Conservation (phyloP, 169 alveolate species). For the Cryptosporidium bovis region DNA sequence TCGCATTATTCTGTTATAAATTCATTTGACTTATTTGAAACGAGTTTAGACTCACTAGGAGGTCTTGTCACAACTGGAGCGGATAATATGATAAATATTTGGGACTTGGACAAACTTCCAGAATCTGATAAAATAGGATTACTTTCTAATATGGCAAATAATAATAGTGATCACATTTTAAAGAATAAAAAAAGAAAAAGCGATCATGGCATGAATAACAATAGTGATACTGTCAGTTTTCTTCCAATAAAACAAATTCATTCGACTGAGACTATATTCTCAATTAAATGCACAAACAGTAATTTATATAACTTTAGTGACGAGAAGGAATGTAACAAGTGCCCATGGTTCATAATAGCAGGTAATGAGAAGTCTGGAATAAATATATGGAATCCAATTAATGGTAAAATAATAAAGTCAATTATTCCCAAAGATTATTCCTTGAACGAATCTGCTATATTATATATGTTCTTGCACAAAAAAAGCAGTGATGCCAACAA, state of each 20-base stretch:
- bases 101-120: conserved; percentile 57
- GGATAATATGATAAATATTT: conserved; percentile 65
- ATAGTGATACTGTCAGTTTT: not conserved
- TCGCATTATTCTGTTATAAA: conserved; percentile 35
- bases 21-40: conserved; percentile 55
- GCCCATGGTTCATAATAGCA: conserved; percentile 50
- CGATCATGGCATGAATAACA: not conserved
- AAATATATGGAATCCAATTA: conserved; percentile 56
- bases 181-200: conserved; percentile 29
- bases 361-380: conserved; percentile 69
- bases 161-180: not conserved
- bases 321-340: not conserved
- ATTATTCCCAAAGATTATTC: conserved; percentile 9
- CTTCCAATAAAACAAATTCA: conserved; percentile 66
- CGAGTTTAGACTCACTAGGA: conserved; percentile 15
- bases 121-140: conserved; percentile 27
- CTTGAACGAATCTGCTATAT: conserved; percentile 23
- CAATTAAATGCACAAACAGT: conserved; percentile 27
- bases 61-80: conserved; percentile 64
- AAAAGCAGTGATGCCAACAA: not conserved
- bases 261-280: conserved; percentile 52
- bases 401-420: not conserved
- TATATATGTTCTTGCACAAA: conserved; percentile 33
- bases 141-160: not conserved
- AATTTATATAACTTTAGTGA: not conserved